Evolutionary conservation across 176 grass and related monocot species (phyloP).

Genomic region (Puccinellia tenuiflora): DNA sequence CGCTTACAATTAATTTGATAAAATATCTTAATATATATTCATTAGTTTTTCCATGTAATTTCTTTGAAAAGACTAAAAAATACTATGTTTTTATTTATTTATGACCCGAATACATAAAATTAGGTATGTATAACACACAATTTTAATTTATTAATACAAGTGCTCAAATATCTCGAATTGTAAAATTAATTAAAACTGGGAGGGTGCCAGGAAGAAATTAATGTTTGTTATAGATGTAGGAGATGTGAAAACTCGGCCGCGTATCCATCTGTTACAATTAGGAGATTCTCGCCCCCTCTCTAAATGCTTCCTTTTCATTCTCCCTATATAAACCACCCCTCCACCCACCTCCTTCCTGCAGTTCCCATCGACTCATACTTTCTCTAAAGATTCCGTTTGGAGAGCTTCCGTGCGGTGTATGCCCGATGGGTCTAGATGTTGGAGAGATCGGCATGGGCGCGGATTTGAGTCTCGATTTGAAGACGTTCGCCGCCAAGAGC

Average conservation of each 20-base stretch:
- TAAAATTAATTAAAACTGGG: neutral
- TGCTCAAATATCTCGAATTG: neutral
- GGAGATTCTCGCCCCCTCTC: slow-evolving; percentile 19
- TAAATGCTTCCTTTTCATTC: neutral
- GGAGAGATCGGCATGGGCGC: slow-evolving; percentile 41
- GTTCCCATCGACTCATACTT: neutral
- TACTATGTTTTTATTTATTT: no score
- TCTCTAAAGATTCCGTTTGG: neutral
- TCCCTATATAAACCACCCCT: slow-evolving; percentile 13
- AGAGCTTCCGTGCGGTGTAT: neutral
- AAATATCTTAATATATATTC: neutral
- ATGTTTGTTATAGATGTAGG: neutral
- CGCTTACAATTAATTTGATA: neutral
- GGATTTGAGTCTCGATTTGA: slow-evolving; percentile 65
- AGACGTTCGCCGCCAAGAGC: slow-evolving; percentile 43
- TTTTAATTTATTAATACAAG: neutral
- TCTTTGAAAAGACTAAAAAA: no score
- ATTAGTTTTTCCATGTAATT: no score
- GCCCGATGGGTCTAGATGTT: slow-evolving; percentile 40
- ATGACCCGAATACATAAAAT: no score
- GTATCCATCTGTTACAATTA: neutral
- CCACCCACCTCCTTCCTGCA: neutral
- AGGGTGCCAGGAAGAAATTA: neutral
- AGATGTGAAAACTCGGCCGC: slow-evolving; percentile 34
- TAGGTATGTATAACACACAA: no score